Evolutionary conservation across 2,329 filamentous ascomycete species (phyloP), one percentile per base, ranked within the genome.

Genomic region (Xylaria sp.): DNA sequence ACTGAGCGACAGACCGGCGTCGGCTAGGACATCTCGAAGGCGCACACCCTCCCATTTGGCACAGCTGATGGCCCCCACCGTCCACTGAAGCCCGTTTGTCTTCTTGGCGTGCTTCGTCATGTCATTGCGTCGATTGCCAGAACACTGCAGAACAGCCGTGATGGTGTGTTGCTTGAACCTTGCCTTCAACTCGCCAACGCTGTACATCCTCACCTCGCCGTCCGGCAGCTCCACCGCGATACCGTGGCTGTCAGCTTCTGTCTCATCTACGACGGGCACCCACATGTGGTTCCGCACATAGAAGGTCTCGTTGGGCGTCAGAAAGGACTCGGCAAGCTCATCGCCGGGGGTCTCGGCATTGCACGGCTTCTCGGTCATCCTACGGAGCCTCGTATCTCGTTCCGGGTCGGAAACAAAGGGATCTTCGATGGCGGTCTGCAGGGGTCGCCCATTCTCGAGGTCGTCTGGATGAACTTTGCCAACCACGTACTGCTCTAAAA

Each of bases 401-500:
- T 76, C 76, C 4, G 82, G 83, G 67, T 85, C 83, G 7, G 76
- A 68, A 32, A 76, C 75, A 72, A 85, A 85, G 25, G 89, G 89
- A 69, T 91, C 89, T 71, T 90, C 87, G 68, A 92, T 84, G 25
- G 80, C 72, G 20, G 88, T 83, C 20, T 83, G 81, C 1, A 85
- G 82, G 0, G 89, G 85, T 54, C 81, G 80, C 15, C 89, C 89
- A 66, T 89, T 80, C n/a, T 86, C 79, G 1, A 92, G 83, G 74
- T 92, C 90, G 10, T 80, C 82, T 1, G 80, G 78, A 70, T 91
- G 85, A 2, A 92, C 83, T 56, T 85, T 86, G 34, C 90, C 90
- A 56, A 92, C 89, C 32, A 86, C 81, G 75, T 89, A 92, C 72
- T 89, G 85, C n/a, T 88, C 83, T 0, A 92, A 82, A 50, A 92